A percentile compares a stretch with the other conserved stretches of the same genome.
Conservation (phyloP, 2,329 filamentous ascomycete species). For the Xylariaceae sp. region DNA sequence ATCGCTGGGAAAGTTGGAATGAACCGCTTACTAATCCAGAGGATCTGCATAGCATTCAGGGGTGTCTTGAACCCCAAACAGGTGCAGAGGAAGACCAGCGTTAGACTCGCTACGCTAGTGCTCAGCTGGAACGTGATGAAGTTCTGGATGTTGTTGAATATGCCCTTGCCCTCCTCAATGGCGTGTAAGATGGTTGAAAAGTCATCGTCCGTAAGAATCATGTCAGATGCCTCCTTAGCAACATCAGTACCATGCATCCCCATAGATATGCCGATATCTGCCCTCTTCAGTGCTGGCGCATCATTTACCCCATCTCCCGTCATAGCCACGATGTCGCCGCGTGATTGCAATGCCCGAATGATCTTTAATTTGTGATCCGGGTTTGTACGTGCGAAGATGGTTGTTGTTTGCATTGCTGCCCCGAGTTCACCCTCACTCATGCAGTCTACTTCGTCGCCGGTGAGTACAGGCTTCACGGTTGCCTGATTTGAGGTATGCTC, state of each 20-base stretch:
- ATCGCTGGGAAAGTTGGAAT: neutral
- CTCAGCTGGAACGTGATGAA: constrained; percentile 98
- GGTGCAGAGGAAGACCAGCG: constrained; percentile 90
- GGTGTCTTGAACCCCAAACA: constrained; percentile 93
- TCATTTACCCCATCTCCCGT: constrained; percentile 98
- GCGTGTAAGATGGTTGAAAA: constrained; percentile 91
- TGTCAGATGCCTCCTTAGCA: constrained; percentile 93
- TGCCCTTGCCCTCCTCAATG: constrained; percentile 98
- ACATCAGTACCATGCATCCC: constrained; percentile 94
- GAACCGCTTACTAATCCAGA: constrained; percentile 90
- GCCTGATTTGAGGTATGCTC: constrained; percentile 61
- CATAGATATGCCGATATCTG: constrained; percentile 98
- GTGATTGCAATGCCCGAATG: constrained; percentile 85
- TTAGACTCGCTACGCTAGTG: constrained; percentile 92
- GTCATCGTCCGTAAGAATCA: constrained; percentile 90
- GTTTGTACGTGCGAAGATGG: constrained; percentile 94
- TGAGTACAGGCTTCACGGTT: constrained; percentile 74
- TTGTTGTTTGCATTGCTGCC: constrained; percentile 84
- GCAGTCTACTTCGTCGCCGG: constrained; percentile 89
- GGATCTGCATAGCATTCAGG: constrained; percentile 98
- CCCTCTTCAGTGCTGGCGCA: constrained; percentile 93
- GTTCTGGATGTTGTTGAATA: constrained; percentile 99
- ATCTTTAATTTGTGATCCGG: constrained; percentile 99
- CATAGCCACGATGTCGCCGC: constrained; percentile 98
- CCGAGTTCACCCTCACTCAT: constrained; percentile 89